Evolutionary conservation across 2,329 filamentous ascomycete species (phyloP).

Genomic region (Cordyceps farinosa): DNA sequence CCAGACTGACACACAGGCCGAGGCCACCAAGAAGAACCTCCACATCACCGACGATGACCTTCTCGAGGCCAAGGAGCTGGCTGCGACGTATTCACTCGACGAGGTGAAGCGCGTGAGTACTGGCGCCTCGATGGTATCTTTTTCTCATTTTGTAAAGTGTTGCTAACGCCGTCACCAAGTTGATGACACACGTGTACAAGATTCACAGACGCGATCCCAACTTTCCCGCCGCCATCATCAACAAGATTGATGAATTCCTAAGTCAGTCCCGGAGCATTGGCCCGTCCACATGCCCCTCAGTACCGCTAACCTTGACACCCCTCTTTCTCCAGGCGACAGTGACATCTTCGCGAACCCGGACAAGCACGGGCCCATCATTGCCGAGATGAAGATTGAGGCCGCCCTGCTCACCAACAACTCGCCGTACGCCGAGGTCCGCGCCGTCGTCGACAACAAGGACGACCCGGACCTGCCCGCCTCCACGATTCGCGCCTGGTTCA

Average conservation of each 20-base stretch:
- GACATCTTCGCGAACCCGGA: conserved; percentile 37
- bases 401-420: conserved; percentile 51
- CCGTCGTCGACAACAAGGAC: conserved; percentile 53
- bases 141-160: no score
- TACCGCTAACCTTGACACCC: no score
- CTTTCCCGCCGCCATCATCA: conserved; percentile 31
- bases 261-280: conserved; percentile 22
- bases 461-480: conserved; percentile 45
- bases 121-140: neutral
- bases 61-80: conserved; percentile 30
- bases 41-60: conserved; percentile 32
- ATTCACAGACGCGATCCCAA: conserved; percentile 42
- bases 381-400: conserved; percentile 51
- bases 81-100: conserved; percentile 27
- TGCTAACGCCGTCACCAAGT: conserved; percentile 13
- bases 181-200: conserved; percentile 26
- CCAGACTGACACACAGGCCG: conserved; percentile 11
- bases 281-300: no score
- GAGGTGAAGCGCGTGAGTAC: conserved; percentile 24
- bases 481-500: conserved; percentile 50
- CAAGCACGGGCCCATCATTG: conserved; percentile 40
- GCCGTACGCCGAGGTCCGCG: conserved; percentile 53
- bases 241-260: conserved; percentile 27
- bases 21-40: conserved; percentile 18
- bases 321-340: conserved; percentile 18